Conservation (phyloP, 768 basidiomycete species). For the Panellus pusillus region DNA sequence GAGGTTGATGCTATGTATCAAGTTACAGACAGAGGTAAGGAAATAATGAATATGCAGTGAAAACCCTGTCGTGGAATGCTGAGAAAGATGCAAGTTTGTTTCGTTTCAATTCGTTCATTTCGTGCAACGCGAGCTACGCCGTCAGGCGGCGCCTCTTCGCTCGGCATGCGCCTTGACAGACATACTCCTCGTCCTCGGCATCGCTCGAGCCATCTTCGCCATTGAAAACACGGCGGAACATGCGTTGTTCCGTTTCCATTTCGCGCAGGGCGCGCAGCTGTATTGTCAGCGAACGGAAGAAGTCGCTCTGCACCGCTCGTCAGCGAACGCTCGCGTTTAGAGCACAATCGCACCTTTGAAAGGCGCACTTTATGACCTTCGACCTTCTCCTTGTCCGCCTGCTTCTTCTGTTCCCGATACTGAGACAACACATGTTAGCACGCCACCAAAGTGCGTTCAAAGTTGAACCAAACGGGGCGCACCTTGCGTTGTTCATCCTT, state of each 20-base stretch:
- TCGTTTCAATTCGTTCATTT: too few species aligned
- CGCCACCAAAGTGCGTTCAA: not conserved
- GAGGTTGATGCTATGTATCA: too few species aligned
- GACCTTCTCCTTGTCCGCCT: conserved; percentile 51
- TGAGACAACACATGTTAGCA: conserved; percentile 27
- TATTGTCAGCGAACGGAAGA: conserved; percentile 60
- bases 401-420: conserved; percentile 67
- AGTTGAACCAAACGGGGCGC: not conserved
- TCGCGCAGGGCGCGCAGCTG: conserved; percentile 64
- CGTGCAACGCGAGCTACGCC: too few species aligned
- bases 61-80: too few species aligned
- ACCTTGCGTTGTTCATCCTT: conserved; percentile 76
- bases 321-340: not conserved
- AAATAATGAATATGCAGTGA: too few species aligned
- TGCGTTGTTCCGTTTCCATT: conserved; percentile 52
- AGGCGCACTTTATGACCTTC: conserved; percentile 48
- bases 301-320: conserved; percentile 54
- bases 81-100: too few species aligned
- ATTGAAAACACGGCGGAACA: conserved; percentile 33
- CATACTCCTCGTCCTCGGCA: conserved; percentile 57
- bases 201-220: conserved; percentile 37
- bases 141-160: conserved; percentile 26
- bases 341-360: conserved; percentile 50
- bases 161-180: conserved; percentile 32
- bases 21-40: too few species aligned